Percentiles rank a stretch among this genome's conserved stretches.
These are phyloP conservation scores for Poa pratensis DNA, from an alignment of 176 grass and related monocot genomes.

Conservation along the genomic window DNA sequence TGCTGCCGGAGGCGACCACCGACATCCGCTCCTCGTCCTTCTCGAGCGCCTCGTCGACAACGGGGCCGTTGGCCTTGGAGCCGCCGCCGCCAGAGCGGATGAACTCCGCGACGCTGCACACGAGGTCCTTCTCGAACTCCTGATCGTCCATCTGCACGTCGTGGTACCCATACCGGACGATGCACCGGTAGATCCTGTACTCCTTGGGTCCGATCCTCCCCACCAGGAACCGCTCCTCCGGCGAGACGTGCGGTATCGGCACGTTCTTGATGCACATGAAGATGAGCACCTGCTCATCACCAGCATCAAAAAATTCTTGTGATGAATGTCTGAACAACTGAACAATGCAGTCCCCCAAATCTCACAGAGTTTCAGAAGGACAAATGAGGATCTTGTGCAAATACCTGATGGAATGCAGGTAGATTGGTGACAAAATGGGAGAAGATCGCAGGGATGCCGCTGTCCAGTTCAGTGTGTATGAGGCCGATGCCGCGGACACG, in stretches of 20 bases:
- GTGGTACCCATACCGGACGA: conserved; percentile 89
- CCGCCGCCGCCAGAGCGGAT: conserved; percentile 57
- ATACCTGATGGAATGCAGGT: conserved; percentile 94
- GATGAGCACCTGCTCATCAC: conserved; percentile 68
- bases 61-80: conserved; percentile 36
- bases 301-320: neutral
- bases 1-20: conserved; percentile 66
- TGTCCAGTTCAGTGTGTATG: conserved; percentile 85
- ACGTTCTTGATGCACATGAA: conserved; percentile 96
- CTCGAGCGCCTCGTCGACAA: conserved; percentile 3
- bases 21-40: conserved; percentile 80
- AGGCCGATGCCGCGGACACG: conserved; percentile 90
- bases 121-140: conserved; percentile 90
- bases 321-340: conserved; percentile 32
- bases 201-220: conserved; percentile 91
- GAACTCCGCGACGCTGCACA: conserved; percentile 94
- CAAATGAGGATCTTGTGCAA: neutral
- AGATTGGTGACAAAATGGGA: conserved; percentile 97
- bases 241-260: conserved; percentile 66
- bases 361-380: neutral
- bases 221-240: conserved; percentile 78
- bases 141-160: conserved; percentile 91
- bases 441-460: conserved; percentile 88
- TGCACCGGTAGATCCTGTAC: conserved; percentile 87
- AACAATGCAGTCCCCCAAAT: too few relatives aligned